These are phyloP conservation scores for Pichia sp. DNA, from an alignment of 1,139 yeast genomes.

Conservation along the genomic window DNA sequence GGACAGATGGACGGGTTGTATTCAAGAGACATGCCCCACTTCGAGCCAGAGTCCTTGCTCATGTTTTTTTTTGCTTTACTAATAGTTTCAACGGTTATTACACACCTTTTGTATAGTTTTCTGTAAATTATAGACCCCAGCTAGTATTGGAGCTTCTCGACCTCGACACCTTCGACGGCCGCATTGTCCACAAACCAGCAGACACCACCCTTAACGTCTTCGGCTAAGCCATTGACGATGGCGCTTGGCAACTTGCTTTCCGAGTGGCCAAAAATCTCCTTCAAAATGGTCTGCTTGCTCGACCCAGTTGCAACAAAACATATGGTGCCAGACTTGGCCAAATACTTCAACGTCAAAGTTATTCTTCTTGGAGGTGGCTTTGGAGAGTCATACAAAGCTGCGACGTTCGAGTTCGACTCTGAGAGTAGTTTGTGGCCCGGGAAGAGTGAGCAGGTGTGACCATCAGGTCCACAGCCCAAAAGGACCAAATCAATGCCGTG, in stretches of 20 bases:
- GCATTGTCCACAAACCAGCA: slow-evolving; percentile 78
- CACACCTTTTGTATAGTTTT: not conserved
- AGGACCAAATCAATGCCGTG: slow-evolving; percentile 49
- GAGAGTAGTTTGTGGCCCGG: slow-evolving; percentile 50
- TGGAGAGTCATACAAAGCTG: slow-evolving; percentile 57
- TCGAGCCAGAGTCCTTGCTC: too few relatives aligned
- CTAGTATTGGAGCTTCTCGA: slow-evolving; percentile 23
- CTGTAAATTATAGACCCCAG: not conserved
- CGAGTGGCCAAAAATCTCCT: slow-evolving; percentile 53
- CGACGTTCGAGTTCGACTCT: slow-evolving; percentile 39
- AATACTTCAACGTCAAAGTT: slow-evolving; percentile 63
- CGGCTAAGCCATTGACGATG: slow-evolving; percentile 47
- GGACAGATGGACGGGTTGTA: too few relatives aligned
- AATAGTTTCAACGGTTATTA: not conserved
- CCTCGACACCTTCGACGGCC: slow-evolving; percentile 64
- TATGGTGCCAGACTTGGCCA: slow-evolving; percentile 50
- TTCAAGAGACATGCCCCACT: too few relatives aligned
- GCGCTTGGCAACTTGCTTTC: slow-evolving; percentile 67
- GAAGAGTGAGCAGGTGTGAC: slow-evolving; percentile 75
- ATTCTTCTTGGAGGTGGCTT: slow-evolving; percentile 77
- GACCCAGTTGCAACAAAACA: slow-evolving; percentile 90
- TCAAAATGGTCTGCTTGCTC: slow-evolving; percentile 70
- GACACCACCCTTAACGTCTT: slow-evolving; percentile 40
- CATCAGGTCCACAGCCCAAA: slow-evolving; percentile 78
- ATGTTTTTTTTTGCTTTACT: not conserved